A percentile compares a stretch with the other conserved stretches of the same genome.
Evolutionary conservation across 192 early-diverging fungal species (phyloP).

Genomic region (Glomus cerebriforme): DNA sequence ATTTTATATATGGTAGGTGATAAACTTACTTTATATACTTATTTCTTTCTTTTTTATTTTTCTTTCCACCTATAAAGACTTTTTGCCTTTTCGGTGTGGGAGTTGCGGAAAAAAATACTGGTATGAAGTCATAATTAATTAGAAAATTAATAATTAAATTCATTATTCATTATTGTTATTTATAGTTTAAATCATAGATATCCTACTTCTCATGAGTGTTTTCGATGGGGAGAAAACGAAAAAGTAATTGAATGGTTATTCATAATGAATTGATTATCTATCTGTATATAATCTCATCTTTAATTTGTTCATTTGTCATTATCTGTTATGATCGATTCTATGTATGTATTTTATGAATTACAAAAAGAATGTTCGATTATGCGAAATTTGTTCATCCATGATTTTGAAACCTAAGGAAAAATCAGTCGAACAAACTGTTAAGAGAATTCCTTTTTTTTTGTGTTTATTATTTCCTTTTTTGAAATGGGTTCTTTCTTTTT

Average conservation of each 20-base stretch:
- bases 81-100: background rate
- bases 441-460: background rate
- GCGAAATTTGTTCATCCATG: slow-evolving; percentile 22
- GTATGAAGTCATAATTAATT: background rate
- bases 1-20: background rate
- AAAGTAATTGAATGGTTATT: too few relatives aligned
- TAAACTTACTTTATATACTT: background rate
- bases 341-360: background rate
- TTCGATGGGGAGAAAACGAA: slow-evolving; percentile 17
- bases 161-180: too few relatives aligned
- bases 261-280: background rate
- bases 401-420: slow-evolving; percentile 13
- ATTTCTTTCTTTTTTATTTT: background rate
- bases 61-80: background rate
- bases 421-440: slow-evolving; percentile 25
- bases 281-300: background rate
- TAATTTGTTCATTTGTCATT: too few relatives aligned
- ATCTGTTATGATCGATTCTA: too few relatives aligned
- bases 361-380: slow-evolving; percentile 16
- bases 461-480: background rate
- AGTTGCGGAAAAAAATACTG: slow-evolving; percentile 6
- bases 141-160: too few relatives aligned
- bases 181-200: slow-evolving; percentile 39
- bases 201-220: slow-evolving; percentile 34
- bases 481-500: background rate